Evolutionary conservation across 768 basidiomycete genomes (phyloP), one percentile per base, ranked within the genome.

Genomic region (Suillus spraguei): DNA sequence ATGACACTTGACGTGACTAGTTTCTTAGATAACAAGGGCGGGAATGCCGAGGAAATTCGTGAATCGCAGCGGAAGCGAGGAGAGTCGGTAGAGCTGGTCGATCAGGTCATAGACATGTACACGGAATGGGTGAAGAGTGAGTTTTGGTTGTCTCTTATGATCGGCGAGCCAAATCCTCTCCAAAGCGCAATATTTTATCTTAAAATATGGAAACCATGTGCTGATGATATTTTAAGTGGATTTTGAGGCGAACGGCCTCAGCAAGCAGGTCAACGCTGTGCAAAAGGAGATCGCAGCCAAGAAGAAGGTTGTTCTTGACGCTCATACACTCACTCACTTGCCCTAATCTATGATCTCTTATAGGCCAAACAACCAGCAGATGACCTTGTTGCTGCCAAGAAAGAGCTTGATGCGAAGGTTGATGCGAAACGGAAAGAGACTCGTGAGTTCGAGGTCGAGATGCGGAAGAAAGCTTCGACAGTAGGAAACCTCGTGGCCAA

Each of bases 401-500:
- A 88, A 64, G 83, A 81, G n/a, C 79, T 98, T 41, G 97, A 99
- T 74, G 85, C 86, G 9, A 83, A 91, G 70, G 90, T 93, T 5
- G 87, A 87, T 38, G 85, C 84, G 0, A 87, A 90, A 77, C 87
- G 88, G 64, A 90, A 89, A 68, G 89, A 90, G 71, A 81, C 90
- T 1, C 88, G 86, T 64, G 92, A 93, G 53, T 87, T 87, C 63
- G 94, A 96, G 76, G 72, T 77, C 5, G 80, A 81, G 68, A 92
- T 99, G 92, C 84, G 90, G 59, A 83, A 83, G 67, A 93, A 89
- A 74, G 95, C 93, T 41, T 81, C 85, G 66, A 85, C 82, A 38
- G 89, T 97, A 66, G 97, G 97, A 4, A 99, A 99, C 74, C 86
- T 99, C 64, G 95, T 99, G 14, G 94, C 92, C 60, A 89, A 90